phyloP scores from a whole-genome alignment of 1,284 basidiomycete genomes.

The Microstroma glucosiphilum region DNA sequence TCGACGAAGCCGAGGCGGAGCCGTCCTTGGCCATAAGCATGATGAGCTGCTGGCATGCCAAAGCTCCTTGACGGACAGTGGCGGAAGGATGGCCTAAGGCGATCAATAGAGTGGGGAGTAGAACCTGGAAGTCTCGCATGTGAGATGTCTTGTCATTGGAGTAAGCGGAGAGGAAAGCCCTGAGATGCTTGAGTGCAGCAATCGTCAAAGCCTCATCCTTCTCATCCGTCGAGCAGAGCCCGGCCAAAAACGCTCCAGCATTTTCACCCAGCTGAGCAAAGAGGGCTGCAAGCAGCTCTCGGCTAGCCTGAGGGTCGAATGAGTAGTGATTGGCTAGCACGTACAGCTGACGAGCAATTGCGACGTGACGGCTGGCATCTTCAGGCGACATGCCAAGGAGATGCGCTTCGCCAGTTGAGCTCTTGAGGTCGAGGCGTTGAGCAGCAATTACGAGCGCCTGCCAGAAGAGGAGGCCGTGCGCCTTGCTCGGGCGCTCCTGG shows the following conservation, averaged over 20 bases:
- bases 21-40: conserved; percentile 52
- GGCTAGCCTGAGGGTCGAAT: conserved; percentile 8
- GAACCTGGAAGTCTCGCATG: conserved; percentile 69
- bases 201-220: conserved; percentile 6
- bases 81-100: conserved; percentile 60
- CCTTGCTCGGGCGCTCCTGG: neutral
- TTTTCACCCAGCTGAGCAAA: conserved; percentile 67
- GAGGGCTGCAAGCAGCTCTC: conserved; percentile 51
- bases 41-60: conserved; percentile 60
- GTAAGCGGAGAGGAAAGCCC: conserved; percentile 57
- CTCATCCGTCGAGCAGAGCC: conserved; percentile 57
- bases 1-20: conserved; percentile 49
- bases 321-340: conserved; percentile 20
- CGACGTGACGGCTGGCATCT: neutral
- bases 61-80: conserved; percentile 60
- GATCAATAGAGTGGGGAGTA: conserved; percentile 70
- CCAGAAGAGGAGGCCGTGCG: neutral
- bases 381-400: neutral
- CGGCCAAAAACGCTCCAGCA: conserved; percentile 71
- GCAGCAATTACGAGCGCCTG: neutral
- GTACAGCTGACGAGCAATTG: conserved; percentile 15
- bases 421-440: neutral
- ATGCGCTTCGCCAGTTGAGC: too few relatives aligned
- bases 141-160: conserved; percentile 6
- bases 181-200: conserved; percentile 69